phyloP scores from a whole-genome alignment of 78 protist genomes.

The Guillardia theta region DNA sequence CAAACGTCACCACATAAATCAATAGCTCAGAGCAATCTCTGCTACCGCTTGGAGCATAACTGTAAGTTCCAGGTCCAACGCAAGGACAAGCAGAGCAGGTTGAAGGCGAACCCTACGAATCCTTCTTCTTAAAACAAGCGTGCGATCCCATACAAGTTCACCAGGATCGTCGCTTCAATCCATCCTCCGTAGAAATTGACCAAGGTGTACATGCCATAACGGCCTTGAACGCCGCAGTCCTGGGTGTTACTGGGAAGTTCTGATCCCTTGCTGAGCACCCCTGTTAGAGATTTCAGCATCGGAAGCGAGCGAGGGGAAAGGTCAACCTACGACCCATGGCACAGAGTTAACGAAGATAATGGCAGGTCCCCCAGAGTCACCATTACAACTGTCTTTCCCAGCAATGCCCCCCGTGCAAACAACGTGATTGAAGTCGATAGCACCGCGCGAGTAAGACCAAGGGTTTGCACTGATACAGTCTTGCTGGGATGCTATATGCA shows the following conservation, averaged over 20 bases:
- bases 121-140: no score
- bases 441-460: neutral
- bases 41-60: no score
- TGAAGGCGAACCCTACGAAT: no score
- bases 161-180: neutral
- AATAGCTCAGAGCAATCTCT: no score
- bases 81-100: no score
- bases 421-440: neutral
- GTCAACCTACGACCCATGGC: neutral
- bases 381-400: conserved; percentile 31
- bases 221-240: neutral
- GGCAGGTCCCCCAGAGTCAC: conserved; percentile 30
- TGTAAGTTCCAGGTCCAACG: no score
- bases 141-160: no score
- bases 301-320: no score
- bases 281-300: no score
- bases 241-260: neutral
- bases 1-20: no score
- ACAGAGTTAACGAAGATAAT: neutral
- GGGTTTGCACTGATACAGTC: neutral
- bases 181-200: neutral
- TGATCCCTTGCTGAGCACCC: neutral
- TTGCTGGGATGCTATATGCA: neutral
- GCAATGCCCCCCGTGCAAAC: conserved; percentile 23
- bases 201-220: neutral